These are phyloP conservation scores for Pseudocercospora ulei DNA, from an alignment of 2,329 filamentous ascomycete genomes.

Conservation along the genomic window DNA sequence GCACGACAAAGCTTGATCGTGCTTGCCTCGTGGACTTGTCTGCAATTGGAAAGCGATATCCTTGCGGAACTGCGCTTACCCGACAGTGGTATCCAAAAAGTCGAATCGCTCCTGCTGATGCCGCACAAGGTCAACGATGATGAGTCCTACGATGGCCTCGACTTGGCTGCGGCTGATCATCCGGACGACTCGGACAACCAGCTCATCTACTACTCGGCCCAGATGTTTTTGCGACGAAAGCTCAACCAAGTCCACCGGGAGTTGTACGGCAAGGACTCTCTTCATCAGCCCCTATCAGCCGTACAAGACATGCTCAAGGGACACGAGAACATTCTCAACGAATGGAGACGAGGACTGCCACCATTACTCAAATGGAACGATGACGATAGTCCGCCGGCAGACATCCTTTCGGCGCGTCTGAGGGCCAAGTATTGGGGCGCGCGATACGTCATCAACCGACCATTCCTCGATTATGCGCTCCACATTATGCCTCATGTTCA, in stretches of 20 bases:
- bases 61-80: slow-evolving; percentile 67
- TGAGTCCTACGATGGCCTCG: slow-evolving; percentile 24
- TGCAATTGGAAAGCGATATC: slow-evolving; percentile 90
- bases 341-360: slow-evolving; percentile 48
- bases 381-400: slow-evolving; percentile 57
- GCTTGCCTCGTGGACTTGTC: slow-evolving; percentile 81
- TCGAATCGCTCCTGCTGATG: slow-evolving; percentile 55
- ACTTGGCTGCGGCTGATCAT: slow-evolving; percentile 16
- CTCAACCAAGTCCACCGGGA: slow-evolving; percentile 49
- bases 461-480: slow-evolving; percentile 56
- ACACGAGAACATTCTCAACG: slow-evolving; percentile 38
- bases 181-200: slow-evolving; percentile 34
- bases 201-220: slow-evolving; percentile 52
- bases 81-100: slow-evolving; percentile 50
- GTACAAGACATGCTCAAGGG: slow-evolving; percentile 29
- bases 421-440: slow-evolving; percentile 93
- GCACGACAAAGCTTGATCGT: slow-evolving; percentile 38
- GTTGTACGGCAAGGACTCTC: slow-evolving; percentile 41
- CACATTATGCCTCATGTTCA: slow-evolving; percentile 39
- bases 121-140: slow-evolving; percentile 48
- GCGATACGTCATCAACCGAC: slow-evolving; percentile 77
- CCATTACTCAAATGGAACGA: slow-evolving; percentile 53
- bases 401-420: slow-evolving; percentile 74
- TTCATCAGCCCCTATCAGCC: slow-evolving; percentile 19
- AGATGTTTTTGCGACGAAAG: slow-evolving; percentile 51